Conservation (phyloP, 495 filamentous ascomycete species). For the Jackrogersella minutella region DNA sequence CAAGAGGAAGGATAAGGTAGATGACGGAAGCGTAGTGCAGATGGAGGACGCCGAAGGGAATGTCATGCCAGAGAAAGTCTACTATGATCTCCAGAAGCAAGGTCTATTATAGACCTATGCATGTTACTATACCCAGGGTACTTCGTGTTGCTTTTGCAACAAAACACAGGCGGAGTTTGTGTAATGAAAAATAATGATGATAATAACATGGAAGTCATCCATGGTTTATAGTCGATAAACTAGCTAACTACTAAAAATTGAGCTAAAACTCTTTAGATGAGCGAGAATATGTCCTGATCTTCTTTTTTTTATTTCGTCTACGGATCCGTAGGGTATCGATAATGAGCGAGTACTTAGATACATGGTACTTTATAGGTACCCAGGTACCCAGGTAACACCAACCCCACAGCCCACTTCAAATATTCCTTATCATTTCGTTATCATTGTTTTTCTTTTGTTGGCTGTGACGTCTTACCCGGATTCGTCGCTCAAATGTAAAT, state of each 20-base stretch:
- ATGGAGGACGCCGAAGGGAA: constrained; percentile 99
- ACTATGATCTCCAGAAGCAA: constrained; percentile 81
- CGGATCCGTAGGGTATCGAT: too few relatives aligned
- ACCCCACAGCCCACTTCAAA: not conserved
- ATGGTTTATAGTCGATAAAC: not conserved
- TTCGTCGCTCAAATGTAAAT: constrained; percentile 6
- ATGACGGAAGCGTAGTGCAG: constrained; percentile 85
- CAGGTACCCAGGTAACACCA: not conserved
- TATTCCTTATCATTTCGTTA: not conserved
- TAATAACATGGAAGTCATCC: too few relatives aligned
- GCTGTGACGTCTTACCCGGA: not conserved
- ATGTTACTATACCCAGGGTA: not conserved
- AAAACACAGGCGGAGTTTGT: not conserved
- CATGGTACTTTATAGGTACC: not conserved
- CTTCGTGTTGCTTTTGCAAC: not conserved
- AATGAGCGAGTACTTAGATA: too few relatives aligned
- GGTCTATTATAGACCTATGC: constrained; percentile 63
- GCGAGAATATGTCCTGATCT: not conserved
- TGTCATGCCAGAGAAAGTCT: constrained; percentile 98
- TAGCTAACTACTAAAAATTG: not conserved
- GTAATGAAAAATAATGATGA: too few relatives aligned
- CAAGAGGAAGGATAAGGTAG: constrained; percentile 76
- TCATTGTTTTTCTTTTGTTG: not conserved
- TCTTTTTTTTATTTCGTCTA: not conserved
- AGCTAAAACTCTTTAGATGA: too few relatives aligned